Base-by-base conservation (phyloP, 345 rosid genomes). In the Ailanthus altissimus region DNA sequence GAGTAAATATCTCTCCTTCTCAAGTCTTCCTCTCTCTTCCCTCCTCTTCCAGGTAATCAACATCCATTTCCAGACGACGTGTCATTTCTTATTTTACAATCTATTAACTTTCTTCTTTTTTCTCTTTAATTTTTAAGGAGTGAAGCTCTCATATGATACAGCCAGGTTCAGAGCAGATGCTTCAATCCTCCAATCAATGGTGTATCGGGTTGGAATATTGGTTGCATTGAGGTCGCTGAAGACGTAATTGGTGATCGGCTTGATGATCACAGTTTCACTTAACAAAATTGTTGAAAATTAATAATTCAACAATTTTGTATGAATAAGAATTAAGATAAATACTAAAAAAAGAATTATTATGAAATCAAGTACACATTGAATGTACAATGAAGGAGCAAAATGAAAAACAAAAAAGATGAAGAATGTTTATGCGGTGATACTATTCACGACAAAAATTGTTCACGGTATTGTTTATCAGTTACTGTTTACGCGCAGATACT, bases 241-340 rank as follows among this genome's bases (percentile, higher is more conserved):
- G 79, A 93, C 94, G 65, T 83, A 75, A 3, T 75, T 92, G 0
- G 84, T 84, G 79, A 78, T 89, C 69, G 99, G 99, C 7, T 84
- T 96, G 77, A 87, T 96, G 98, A 90, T 96, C 90, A 93, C 99
- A 3, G 99, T 98, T 21, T 96, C 98, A 4, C 99, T 93, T 84
- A 96, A 95, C 77, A 68, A 87, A 83, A 86, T 85, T 72, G 82
- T 86, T n/a, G 98, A 96, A n/a, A n/a, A n/a, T n/a, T n/a, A n/a
- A n/a, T n/a, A n/a, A n/a, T n/a, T n/a, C n/a, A n/a, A n/a, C n/a
- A n/a, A n/a, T n/a, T n/a, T n/a, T n/a, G n/a, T n/a, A n/a, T n/a
- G n/a, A n/a, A n/a, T n/a, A n/a, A n/a, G n/a, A n/a, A n/a, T n/a
- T n/a, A n/a, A n/a, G n/a, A n/a, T n/a, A n/a, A n/a, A n/a, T n/a